Base-by-base conservation (phyloP, 345 rosid species). In the Brassica nigra region DNA sequence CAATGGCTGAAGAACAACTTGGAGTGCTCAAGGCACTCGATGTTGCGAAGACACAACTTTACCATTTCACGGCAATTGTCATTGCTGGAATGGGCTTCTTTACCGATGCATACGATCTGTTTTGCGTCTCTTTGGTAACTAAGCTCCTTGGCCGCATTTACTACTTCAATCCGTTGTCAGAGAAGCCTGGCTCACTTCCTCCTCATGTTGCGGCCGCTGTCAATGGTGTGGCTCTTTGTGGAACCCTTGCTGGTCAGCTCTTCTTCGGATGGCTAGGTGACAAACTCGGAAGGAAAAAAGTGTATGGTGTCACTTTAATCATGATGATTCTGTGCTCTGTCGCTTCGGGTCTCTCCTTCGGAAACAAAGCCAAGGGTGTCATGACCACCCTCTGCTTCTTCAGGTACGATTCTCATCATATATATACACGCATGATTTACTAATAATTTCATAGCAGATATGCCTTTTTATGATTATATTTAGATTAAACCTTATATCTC, bases 31-130 rank as follows among this genome's bases (percentile, higher is more conserved):
- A 65, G 34, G 86, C 89, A 55, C 87, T 84, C 47, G 87, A 86
- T 64, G 62, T 70, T 11, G 87, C 86, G 16, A 84, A 78, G 8
- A 86, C 84, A 9, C 87, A 84, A 70, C 77, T 79, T 63, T 86
- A 86, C 62, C 86, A 86, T 77, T 86, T 84, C 73, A 83, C 83
- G 0, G 85, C 84, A 4, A 81, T 86, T 29, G 75, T 86, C 0
- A 84, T 86, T 20, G 84, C 87, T 5, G 87, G 87, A 16, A 81
- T 86, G 87, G 87, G 87, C 2, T 83, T 86, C 62, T 86, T 86
- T 71, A 84, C 86, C 0, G 87, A 81, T 27, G 87, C 89, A 0
- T 86, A 84, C 18, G 87, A 86, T 76, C 89, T 86, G 0, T 86
- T 86, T 8, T 82, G 87, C 14, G 81, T 86, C 0, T 84, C 87